These are phyloP conservation scores for Lipomyces mesembrius DNA, from an alignment of 805 yeast species.

Conservation along the genomic window DNA sequence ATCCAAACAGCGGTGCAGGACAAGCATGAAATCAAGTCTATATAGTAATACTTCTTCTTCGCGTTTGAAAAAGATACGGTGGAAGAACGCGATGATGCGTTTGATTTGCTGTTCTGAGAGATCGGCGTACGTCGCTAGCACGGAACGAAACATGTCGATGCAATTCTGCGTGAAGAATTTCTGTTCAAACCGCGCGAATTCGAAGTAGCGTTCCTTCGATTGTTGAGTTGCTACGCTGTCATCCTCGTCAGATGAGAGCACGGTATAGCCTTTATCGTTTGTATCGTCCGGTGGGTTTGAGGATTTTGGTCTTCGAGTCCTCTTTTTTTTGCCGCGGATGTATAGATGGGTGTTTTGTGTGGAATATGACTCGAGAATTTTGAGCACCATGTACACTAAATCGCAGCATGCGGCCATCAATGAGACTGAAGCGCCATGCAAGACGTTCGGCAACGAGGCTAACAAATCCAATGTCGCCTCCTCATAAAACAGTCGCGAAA, in stretches of 20 bases:
- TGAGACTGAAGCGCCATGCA: constrained; percentile 60
- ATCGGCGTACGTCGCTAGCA: constrained; percentile 65
- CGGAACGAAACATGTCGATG: constrained; percentile 67
- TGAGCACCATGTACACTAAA: constrained; percentile 65
- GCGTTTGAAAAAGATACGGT: constrained; percentile 66
- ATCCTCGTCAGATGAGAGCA: constrained; percentile 24
- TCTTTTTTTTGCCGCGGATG: constrained; percentile 51
- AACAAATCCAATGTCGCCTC: constrained; percentile 62
- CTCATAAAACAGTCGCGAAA: constrained; percentile 71
- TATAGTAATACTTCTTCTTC: constrained; percentile 62
- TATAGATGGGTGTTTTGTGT: constrained; percentile 58
- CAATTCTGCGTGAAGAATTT: constrained; percentile 62
- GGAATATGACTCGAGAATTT: constrained; percentile 68
- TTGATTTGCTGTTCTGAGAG: constrained; percentile 63
- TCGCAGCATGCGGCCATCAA: constrained; percentile 66
- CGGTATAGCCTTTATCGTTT: neutral
- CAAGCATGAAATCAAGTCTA: constrained; percentile 73
- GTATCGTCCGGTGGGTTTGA: neutral
- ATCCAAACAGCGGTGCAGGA: constrained; percentile 58
- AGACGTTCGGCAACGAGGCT: constrained; percentile 64
- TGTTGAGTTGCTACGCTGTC: constrained; percentile 39
- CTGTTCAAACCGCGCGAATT: constrained; percentile 51
- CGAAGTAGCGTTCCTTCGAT: constrained; percentile 53
- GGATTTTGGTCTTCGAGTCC: constrained; percentile 21
- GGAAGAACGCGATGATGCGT: constrained; percentile 69